Conservation (phyloP, 139 green algal species). For the Micractinium sp. region DNA sequence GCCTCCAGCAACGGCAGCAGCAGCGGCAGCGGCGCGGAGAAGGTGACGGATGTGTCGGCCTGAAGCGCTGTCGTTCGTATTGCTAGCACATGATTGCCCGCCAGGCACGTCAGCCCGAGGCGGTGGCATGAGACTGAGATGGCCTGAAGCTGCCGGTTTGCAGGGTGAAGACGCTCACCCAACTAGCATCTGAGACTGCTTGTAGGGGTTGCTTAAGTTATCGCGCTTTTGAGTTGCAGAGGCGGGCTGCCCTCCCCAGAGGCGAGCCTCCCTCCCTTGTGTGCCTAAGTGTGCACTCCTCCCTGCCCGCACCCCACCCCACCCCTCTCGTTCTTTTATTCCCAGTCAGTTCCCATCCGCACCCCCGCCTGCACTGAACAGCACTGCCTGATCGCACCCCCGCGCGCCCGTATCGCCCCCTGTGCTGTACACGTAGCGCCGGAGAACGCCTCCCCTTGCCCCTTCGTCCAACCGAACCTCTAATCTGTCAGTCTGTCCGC, state of each 20-base stretch:
- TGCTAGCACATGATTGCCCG: not conserved
- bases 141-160: too few relatives aligned
- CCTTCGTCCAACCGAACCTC: too few relatives aligned
- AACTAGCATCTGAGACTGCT: too few relatives aligned
- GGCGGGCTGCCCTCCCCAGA: too few relatives aligned
- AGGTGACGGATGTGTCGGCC: not conserved
- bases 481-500: not conserved
- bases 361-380: not conserved
- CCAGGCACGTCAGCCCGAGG: too few relatives aligned
- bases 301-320: not conserved
- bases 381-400: not conserved
- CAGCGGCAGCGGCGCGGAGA: not conserved
- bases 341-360: not conserved
- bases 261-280: not conserved
- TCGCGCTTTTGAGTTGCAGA: too few relatives aligned
- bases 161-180: too few relatives aligned
- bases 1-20: not conserved
- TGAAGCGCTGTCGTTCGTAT: not conserved
- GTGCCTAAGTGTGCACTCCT: not conserved
- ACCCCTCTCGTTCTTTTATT: not conserved
- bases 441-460: not conserved
- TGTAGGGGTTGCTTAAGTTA: too few relatives aligned
- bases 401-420: not conserved
- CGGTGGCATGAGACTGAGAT: too few relatives aligned
- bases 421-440: not conserved